Conservation (phyloP, 345 rosid genomes). For the Kernera saxatilis region DNA sequence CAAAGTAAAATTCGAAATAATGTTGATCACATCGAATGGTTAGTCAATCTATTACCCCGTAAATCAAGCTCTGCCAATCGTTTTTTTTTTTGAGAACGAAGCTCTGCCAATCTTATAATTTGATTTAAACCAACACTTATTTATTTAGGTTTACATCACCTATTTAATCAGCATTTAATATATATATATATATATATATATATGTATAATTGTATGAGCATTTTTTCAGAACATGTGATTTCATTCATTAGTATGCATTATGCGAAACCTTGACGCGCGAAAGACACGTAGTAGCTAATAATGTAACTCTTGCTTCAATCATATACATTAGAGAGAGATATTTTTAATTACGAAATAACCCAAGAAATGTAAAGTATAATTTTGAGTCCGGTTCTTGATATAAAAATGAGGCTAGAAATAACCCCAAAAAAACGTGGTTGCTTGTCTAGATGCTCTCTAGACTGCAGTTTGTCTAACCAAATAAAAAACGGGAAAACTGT, state of each 20-base stretch:
- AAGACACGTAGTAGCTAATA: conserved; percentile 27
- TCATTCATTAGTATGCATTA: conserved; percentile 28
- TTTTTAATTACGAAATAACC: background rate
- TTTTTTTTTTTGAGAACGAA: too few relatives aligned
- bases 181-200: background rate
- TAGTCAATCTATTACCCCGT: conserved; percentile 16
- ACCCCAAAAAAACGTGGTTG: conserved; percentile 15
- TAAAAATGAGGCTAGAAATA: background rate
- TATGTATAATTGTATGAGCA: background rate
- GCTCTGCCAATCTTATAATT: background rate
- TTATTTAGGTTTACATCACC: background rate
- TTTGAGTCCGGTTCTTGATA: background rate
- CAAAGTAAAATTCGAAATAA: conserved; percentile 12
- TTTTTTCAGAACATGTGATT: conserved; percentile 18
- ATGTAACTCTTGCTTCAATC: too few relatives aligned
- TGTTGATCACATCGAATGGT: conserved; percentile 21
- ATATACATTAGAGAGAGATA: background rate
- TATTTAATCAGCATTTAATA: background rate
- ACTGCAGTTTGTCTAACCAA: too few relatives aligned
- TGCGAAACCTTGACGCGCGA: conserved; percentile 22
- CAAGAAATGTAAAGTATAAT: background rate
- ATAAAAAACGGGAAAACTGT: too few relatives aligned
- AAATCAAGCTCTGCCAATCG: conserved; percentile 12
- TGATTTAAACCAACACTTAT: background rate
- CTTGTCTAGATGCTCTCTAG: conserved; percentile 8